These are phyloP conservation scores for Hypoxylon sp. DNA, from an alignment of 2,329 filamentous ascomycete genomes.

Conservation along the genomic window DNA sequence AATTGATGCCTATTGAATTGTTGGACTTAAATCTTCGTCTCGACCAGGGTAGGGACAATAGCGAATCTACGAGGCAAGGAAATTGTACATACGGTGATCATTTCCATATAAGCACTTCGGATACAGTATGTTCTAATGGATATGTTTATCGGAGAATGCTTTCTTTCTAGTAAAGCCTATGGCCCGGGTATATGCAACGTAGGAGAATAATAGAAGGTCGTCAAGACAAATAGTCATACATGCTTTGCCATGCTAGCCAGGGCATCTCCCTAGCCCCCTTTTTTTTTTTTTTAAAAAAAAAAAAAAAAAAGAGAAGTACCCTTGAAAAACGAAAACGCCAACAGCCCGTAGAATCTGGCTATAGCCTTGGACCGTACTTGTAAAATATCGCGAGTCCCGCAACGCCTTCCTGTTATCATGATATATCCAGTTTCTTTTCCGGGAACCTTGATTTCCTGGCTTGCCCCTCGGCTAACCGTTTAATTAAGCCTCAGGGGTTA, in stretches of 20 bases:
- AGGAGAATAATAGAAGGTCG: constrained; percentile 29
- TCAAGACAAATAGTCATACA: constrained; percentile 38
- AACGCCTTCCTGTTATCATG: constrained; percentile 37
- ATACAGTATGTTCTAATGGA: too few species aligned
- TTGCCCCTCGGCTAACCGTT: constrained; percentile 18
- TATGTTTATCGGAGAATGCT: too few species aligned
- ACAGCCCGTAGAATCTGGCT: constrained; percentile 6
- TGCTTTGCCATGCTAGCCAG: constrained; percentile 26
- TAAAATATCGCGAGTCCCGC: constrained; percentile 18
- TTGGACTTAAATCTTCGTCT: too few species aligned
- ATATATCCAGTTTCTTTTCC: constrained; percentile 37
- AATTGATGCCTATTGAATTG: too few species aligned
- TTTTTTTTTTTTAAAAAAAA: too few species aligned
- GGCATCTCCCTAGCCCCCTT: constrained; percentile 20
- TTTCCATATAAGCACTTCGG: too few species aligned
- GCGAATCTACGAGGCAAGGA: too few species aligned
- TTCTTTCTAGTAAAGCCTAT: constrained; percentile 31
- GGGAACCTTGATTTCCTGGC: constrained; percentile 25
- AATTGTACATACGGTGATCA: too few species aligned
- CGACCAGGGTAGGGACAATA: too few species aligned
- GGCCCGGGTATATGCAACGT: constrained; percentile 40
- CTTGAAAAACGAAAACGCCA: constrained; percentile 27
- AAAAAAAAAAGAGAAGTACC: constrained; percentile 15
- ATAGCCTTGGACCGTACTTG: constrained; percentile 13
- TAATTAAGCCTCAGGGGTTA: constrained; percentile 19